These are phyloP conservation scores for Ceratocystis alfenasii DNA, from an alignment of 2,329 filamentous ascomycete species.

Conservation along the genomic window DNA sequence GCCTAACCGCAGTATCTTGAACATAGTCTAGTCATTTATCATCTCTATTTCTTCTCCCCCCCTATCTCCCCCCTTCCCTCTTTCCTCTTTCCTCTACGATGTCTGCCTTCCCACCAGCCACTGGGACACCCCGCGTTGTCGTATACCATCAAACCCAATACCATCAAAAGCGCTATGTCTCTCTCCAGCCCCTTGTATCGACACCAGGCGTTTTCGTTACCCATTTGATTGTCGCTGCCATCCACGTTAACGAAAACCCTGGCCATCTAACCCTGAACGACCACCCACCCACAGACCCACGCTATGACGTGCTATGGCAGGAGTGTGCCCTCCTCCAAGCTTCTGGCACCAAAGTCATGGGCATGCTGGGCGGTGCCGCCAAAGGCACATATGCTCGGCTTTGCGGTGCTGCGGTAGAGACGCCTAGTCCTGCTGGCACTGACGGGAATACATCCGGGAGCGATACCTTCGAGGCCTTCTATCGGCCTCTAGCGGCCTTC, in stretches of 20 bases:
- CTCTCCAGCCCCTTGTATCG: slow-evolving; percentile 41
- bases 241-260: slow-evolving; percentile 64
- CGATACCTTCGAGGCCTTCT: slow-evolving; percentile 57
- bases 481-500: slow-evolving; percentile 54
- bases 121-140: slow-evolving; percentile 32
- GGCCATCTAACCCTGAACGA: slow-evolving; percentile 68
- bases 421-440: not conserved
- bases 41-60: not conserved
- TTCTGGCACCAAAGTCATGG: slow-evolving; percentile 65
- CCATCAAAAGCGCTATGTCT: slow-evolving; percentile 35
- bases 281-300: slow-evolving; percentile 52
- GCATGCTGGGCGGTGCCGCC: slow-evolving; percentile 79
- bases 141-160: slow-evolving; percentile 47
- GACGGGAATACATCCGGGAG: not conserved
- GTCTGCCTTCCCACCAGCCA: slow-evolving; percentile 29
- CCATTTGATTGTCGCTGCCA: slow-evolving; percentile 74
- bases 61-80: not conserved
- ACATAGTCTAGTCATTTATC: not conserved
- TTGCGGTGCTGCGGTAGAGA: slow-evolving; percentile 39
- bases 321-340: slow-evolving; percentile 62
- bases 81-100: not conserved
- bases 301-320: slow-evolving; percentile 63
- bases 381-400: slow-evolving; percentile 54
- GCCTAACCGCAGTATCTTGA: not conserved
- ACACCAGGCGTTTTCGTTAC: slow-evolving; percentile 40